Conservation (phyloP, 208 protist genomes). For the Naegleria lovaniensis region DNA sequence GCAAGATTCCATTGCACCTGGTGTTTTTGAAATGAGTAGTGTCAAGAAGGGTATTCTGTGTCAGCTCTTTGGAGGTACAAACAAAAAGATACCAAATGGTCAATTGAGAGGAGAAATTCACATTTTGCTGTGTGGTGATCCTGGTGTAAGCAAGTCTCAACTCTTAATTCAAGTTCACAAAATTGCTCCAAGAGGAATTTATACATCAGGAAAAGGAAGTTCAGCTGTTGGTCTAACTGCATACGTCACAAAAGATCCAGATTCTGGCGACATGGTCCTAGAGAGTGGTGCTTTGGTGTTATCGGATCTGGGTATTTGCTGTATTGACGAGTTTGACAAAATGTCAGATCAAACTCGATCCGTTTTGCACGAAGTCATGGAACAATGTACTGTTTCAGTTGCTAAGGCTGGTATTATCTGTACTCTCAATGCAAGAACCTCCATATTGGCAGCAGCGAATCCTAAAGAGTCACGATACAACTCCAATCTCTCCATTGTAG, state of each 20-base stretch:
- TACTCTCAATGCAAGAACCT: slow-evolving; percentile 94
- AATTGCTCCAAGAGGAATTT: slow-evolving; percentile 93
- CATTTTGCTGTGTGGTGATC: slow-evolving; percentile 97
- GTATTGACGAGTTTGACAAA: slow-evolving; percentile 99
- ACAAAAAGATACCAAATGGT: slow-evolving; percentile 72
- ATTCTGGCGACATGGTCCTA: slow-evolving; percentile 94
- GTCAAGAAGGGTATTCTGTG: slow-evolving; percentile 97
- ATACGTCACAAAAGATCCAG: slow-evolving; percentile 90
- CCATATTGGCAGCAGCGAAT: slow-evolving; percentile 98
- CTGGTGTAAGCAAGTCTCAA: slow-evolving; percentile 98
- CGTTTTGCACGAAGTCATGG: slow-evolving; percentile 99
- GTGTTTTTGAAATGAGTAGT: slow-evolving; percentile 95
- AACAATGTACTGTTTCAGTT: slow-evolving; percentile 99
- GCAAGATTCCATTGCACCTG: slow-evolving; percentile 84
- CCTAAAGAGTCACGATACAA: slow-evolving; percentile 96
- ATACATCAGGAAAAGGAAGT: slow-evolving; percentile 96
- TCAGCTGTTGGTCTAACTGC: slow-evolving; percentile 98
- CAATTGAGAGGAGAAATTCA: slow-evolving; percentile 92
- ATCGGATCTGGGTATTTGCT: slow-evolving; percentile 96
- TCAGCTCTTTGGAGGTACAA: slow-evolving; percentile 94
- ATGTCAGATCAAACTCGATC: slow-evolving; percentile 95
- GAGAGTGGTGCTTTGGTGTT: slow-evolving; percentile 96
- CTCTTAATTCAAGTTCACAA: slow-evolving; percentile 96
- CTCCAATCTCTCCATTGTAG: slow-evolving; percentile 84
- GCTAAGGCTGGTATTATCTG: slow-evolving; percentile 99